phyloP scores from a whole-genome alignment of 2,329 filamentous ascomycete genomes.

The Epichloe sibirici region DNA sequence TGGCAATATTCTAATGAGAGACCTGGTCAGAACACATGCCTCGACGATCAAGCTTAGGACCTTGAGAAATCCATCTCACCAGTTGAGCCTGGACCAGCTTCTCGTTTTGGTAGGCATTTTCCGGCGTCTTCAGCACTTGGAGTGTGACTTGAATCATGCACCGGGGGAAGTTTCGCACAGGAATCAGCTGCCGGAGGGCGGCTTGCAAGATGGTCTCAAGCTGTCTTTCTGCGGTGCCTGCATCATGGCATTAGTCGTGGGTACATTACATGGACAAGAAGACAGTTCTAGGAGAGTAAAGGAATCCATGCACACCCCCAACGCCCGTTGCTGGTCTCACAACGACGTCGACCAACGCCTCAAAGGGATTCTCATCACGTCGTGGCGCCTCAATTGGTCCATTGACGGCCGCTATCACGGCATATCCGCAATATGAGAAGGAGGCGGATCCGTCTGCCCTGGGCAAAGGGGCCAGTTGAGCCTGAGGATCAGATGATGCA shows the following conservation, averaged over 20 bases:
- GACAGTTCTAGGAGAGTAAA: background rate
- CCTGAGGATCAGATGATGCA: conserved; percentile 34
- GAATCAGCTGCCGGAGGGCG: conserved; percentile 60
- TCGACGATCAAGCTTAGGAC: background rate
- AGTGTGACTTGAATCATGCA: conserved; percentile 70
- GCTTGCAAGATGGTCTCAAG: conserved; percentile 66
- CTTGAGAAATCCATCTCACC: conserved; percentile 29
- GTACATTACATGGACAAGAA: background rate
- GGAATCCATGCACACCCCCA: conserved; percentile 44
- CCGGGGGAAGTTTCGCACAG: conserved; percentile 63
- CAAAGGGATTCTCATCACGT: conserved; percentile 82
- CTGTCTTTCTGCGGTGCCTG: conserved; percentile 65
- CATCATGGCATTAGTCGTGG: background rate
- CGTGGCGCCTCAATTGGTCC: conserved; percentile 84
- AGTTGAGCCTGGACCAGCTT: conserved; percentile 48
- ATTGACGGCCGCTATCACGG: conserved; percentile 76
- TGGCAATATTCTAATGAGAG: conserved; percentile 51
- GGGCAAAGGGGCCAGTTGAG: conserved; percentile 46
- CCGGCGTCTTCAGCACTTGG: conserved; percentile 60
- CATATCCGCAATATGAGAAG: conserved; percentile 65
- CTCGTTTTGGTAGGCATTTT: conserved; percentile 50
- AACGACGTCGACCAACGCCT: conserved; percentile 81
- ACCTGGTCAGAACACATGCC: conserved; percentile 7
- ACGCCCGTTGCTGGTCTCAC: conserved; percentile 77
- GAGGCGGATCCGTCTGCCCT: conserved; percentile 71